These are phyloP conservation scores for Patellifolia procumbens DNA, from an alignment of 179 eudicot genomes.

Conservation along the genomic window DNA sequence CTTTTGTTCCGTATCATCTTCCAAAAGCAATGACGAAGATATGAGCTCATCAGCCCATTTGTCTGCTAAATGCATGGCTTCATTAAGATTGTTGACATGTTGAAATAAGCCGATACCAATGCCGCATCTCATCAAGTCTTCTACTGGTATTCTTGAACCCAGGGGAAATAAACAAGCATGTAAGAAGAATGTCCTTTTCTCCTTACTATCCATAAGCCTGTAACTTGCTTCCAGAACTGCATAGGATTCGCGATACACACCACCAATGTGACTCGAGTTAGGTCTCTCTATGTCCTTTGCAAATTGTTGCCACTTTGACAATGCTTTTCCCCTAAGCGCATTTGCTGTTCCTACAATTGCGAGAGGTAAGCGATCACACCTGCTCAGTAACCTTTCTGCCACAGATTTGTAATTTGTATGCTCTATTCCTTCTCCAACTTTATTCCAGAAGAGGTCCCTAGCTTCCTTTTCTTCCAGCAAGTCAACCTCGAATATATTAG, in stretches of 20 bases:
- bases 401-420: neutral
- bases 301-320: slow-evolving; percentile 2
- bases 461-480: neutral
- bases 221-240: neutral
- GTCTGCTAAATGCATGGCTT: slow-evolving; percentile 13
- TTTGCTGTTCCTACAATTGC: slow-evolving; percentile 6
- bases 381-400: neutral
- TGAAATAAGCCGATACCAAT: slow-evolving; percentile 16
- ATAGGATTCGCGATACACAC: too few species aligned
- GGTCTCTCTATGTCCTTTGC: neutral
- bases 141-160: neutral
- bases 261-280: too few species aligned
- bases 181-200: slow-evolving; percentile 9
- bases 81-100: neutral
- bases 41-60: slow-evolving; percentile 9
- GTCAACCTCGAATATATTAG: neutral
- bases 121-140: slow-evolving; percentile 19
- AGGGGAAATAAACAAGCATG: slow-evolving; percentile 15
- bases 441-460: neutral
- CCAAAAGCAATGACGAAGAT: neutral
- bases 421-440: neutral
- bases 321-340: neutral
- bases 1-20: too few species aligned
- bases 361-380: neutral
- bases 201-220: neutral